Evolutionary conservation across 768 basidiomycete genomes (phyloP), one percentile per base, ranked within the genome.

Genomic region (Leucocoprinus leucothites): DNA sequence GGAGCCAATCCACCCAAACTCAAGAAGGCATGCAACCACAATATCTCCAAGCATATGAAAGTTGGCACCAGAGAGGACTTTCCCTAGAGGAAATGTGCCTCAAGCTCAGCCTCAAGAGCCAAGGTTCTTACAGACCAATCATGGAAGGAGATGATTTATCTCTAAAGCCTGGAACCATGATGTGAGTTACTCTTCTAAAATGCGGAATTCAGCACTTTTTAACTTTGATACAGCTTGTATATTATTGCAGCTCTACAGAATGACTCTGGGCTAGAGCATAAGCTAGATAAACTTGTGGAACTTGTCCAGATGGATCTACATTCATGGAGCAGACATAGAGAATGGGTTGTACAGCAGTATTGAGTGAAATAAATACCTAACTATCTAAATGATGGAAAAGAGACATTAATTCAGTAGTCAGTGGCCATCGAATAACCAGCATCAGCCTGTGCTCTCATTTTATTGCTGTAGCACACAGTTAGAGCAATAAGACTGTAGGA

Each of bases 31-130:
- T 64, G 60, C 60, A 64, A 4, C 46, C 61, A 14, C 69, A 72
- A 42, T 62, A 65, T 46, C 61, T 70, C 21, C 69, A 70, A 19
- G 70, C 71, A n/a, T 71, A 72, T 50, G 63, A 65, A 22, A 58
- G 64, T 53, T 74, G 72, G 72, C 60, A 68, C 49, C 62, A 64
- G 14, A 59, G 57, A 13, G 58, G 60, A 9, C 62, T 71, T 54
- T 22, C 51, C 19, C 22, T 74, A 16, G 64, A 71, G 9, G 59
- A 58, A 45, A 71, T 74, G 66, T 67, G 69, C 50, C 48, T 44
- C 2, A 63, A 63, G 22, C 58, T 74, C 49, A 61, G 63, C 16
- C 8, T 61, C 43, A 60, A 64, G 31, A 41, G 26, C 18, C 28
- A 51, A 24, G 48, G 48, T 5, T 36, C 31, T 19, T 13, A 21